Evolutionary conservation across 495 filamentous ascomycete genomes (phyloP), one percentile per base, ranked within the genome.

Genomic region (Penicillium samsonianum): DNA sequence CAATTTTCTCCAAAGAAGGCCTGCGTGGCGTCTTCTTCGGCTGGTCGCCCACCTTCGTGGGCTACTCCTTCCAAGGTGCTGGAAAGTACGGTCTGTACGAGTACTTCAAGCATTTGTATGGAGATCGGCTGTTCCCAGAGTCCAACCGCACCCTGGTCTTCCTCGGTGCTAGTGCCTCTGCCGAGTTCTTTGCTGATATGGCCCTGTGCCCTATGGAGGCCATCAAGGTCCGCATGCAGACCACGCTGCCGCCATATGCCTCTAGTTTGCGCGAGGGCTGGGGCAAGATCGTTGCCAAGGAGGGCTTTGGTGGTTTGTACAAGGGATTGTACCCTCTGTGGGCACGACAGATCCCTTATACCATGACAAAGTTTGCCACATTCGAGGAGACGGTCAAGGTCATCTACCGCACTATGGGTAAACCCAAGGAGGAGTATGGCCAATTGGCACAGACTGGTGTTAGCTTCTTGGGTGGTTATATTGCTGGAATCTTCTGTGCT

Each of bases 31-130:
- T 90, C 64, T 87, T 87, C 76, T 87, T 87, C 70, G 87, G 87
- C 64, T 89, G 87, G 86, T 77, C 83, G 0, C 86, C 87, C 9
- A 90, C 87, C 19, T 83, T 87, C 55, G 67, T 88, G 9, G 87
- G 86, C 31, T 90, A 90, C 77, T 84, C 80, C 35, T 78, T 87
- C 62, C 87, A 90, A 61, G 87, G 87, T n/a, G 85, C 84, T 49
- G 87, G 87, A n/a, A 90, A 90, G 69, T 90, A 90, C 67, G 87
- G 87, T 14, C 82, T 87, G 72, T 90, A 90, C 67, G 87, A 90
- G 57, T 82, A 87, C 66, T 90, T 90, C 81, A 90, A 90, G 65
- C 79, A 90, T 70, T 63, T 80, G 23, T 90, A 90, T 69, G 85
- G 85, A 58, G 83, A 89, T 53, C 73, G 77, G 53, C 48, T 87